Base-by-base conservation (phyloP, 306 rosid genomes). In the Prunus campanulata region DNA sequence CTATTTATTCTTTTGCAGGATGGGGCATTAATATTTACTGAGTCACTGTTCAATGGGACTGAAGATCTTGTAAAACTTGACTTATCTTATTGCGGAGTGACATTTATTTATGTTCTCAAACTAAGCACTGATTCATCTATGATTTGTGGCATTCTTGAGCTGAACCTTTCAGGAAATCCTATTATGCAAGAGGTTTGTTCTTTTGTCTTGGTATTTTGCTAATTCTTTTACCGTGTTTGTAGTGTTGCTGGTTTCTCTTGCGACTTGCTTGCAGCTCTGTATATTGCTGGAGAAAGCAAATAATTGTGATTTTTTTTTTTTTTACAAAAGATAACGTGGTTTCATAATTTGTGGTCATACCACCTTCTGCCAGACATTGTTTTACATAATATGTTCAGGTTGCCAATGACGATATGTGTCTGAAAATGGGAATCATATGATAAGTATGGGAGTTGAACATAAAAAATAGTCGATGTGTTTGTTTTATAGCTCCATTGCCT, bases 151-250 rank as follows among this genome's bases (percentile, higher is more conserved):
- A 73, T 92, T 76, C 76, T 80, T 71, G 97, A 90, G 87, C 89
- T 95, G 80, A 92, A 82, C 83, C 89, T 95, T 66, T 84, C 91
- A 71, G 97, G 95, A 73, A 95, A 95, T 88, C 85, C 90, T 75
- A 77, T 92, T 68, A 79, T 48, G 83, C 85, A 24, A 8, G 91
- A 95, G 98, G 97, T 90, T 78, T 69, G 91, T 83, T 79, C 48
- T 68, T 78, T 56, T 64, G 10, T 59, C 71, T 52, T 8, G 12
- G 62, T 57, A 56, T 70, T 72, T 78, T 68, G 42, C 14, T 15
- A 19, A 57, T 18, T 44, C 65, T 24, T 32, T 8, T 14, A 19
- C 54, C 56, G 20, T 57, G 24, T 51, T 24, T 69, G 70, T 25
- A 32, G 73, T 63, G 75, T 80, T 81, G 71, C 50, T 50, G 30